Evolutionary conservation across 2,329 filamentous ascomycete species (phyloP).

Genomic region (Phyllosticta citrichinensis): DNA sequence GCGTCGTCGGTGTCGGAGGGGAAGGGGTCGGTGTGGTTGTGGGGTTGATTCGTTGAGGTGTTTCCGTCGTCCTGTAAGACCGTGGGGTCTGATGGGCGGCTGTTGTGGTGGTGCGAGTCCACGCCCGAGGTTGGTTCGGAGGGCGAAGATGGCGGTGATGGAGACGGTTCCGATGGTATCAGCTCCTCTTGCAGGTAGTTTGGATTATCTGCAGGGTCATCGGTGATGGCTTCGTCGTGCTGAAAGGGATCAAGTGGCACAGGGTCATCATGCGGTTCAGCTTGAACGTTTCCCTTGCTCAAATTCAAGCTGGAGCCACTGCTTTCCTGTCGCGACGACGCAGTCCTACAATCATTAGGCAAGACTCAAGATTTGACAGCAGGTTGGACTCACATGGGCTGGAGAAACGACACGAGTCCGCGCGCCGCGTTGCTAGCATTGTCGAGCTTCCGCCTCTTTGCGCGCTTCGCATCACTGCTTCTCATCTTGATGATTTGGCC

Average conservation of each 20-base stretch:
- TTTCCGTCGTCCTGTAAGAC: background rate
- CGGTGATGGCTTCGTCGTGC: background rate
- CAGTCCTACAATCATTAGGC: background rate
- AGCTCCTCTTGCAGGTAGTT: background rate
- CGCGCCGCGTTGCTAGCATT: slow-evolving; percentile 24
- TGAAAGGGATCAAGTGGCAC: background rate
- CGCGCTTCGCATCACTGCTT: slow-evolving; percentile 5
- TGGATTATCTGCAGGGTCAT: background rate
- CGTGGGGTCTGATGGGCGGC: too few relatives aligned
- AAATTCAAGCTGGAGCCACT: background rate
- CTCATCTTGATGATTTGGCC: background rate
- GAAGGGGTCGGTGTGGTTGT: background rate
- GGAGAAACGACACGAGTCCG: slow-evolving; percentile 21
- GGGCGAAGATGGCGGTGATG: background rate
- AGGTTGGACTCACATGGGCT: background rate
- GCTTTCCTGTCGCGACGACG: background rate
- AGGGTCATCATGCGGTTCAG: background rate
- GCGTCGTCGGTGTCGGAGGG: background rate
- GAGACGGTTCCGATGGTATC: background rate
- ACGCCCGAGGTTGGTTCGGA: background rate
- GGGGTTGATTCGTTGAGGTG: background rate
- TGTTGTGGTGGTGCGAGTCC: too few relatives aligned
- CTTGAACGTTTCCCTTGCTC: slow-evolving; percentile 1
- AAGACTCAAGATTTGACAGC: background rate
- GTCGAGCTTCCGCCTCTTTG: slow-evolving; percentile 21